Base-by-base conservation (phyloP, 2,329 filamentous ascomycete genomes). In the Coniochaeta pulveracea region DNA sequence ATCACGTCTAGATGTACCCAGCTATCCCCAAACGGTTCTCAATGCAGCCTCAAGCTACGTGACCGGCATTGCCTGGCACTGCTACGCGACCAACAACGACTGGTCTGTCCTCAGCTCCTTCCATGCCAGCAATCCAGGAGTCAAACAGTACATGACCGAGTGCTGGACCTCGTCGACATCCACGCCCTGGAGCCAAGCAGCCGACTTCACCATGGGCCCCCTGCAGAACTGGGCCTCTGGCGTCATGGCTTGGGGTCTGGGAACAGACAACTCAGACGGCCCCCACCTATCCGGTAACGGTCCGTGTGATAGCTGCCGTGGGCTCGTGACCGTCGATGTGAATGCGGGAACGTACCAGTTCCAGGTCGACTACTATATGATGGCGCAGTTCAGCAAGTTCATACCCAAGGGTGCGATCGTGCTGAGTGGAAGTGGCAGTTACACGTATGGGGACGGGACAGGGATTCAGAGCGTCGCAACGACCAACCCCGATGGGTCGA, bases 271-370 rank as follows among this genome's bases (percentile, higher is more conserved):
- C n/a, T 47, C 50, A 10, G 58, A 57, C 38, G 62, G 61, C 2
- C 63, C 63, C 1, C 54, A 60, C 34, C 50, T 64, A 16, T 44
- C 51, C 8, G 56, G 56, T 23, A 53, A 54, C 19, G 56, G 55
- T 5, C 38, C 45, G n/a, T 67, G 62, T 45, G 40, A 38, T 15
- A 50, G 48, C 8, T 66, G 63, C 46, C 56, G 55, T 1, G 73
- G 73, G 8, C 58, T 78, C 5, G 68, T 75, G 28, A 66, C 66
- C 4, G 57, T 78, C 37, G 67, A 78, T 51, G 63, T 51, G 7
- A 46, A 48, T 6, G 44, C 53, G 9, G 53, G 51, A 15, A 57
- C 54, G 3, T 71, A 70, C 47, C 51, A 48, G 4, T 57, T 61
- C 39, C 60, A 57, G 17, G 54, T 63, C 6, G 64, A 67, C 39